Conservation (phyloP, 2,329 filamentous ascomycete genomes). For the Fusarium liriodendri region DNA sequence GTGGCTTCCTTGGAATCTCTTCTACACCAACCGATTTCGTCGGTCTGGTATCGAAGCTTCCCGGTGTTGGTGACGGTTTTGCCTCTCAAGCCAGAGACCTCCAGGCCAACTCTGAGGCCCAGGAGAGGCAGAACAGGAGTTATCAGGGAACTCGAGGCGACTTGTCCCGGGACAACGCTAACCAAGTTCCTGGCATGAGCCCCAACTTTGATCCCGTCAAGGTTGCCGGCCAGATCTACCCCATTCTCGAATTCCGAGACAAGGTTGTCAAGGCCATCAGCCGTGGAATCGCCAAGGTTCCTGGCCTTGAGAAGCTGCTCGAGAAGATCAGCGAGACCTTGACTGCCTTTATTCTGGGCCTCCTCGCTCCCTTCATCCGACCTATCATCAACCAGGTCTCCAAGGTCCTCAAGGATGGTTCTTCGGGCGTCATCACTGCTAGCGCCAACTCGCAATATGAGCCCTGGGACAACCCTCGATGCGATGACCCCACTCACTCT, state of each 20-base stretch:
- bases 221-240: conserved; percentile 86
- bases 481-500: conserved; percentile 83
- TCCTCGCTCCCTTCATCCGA: conserved; percentile 90
- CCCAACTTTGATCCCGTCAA: conserved; percentile 82
- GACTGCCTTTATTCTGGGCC: conserved; percentile 89
- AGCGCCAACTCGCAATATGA: conserved; percentile 81
- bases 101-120: conserved; percentile 69
- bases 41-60: conserved; percentile 79
- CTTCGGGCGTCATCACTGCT: conserved; percentile 74
- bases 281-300: conserved; percentile 88
- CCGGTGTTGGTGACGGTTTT: conserved; percentile 73
- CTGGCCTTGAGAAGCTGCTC: conserved; percentile 88
- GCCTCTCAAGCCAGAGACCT: conserved; percentile 74
- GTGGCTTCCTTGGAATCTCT: conserved; percentile 56
- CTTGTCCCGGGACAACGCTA: conserved; percentile 59
- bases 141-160: conserved; percentile 46
- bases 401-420: conserved; percentile 86
- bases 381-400: conserved; percentile 92
- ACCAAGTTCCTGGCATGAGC: conserved; percentile 79
- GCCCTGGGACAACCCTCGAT: conserved; percentile 81
- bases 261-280: conserved; percentile 91
- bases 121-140: conserved; percentile 67
- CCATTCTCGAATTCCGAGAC: conserved; percentile 93
- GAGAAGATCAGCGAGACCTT: conserved; percentile 95
- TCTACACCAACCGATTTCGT: conserved; percentile 69